Evolutionary conservation across 106 monocot genomes (phyloP).

Genomic region (Dioscorea dumetorum): DNA sequence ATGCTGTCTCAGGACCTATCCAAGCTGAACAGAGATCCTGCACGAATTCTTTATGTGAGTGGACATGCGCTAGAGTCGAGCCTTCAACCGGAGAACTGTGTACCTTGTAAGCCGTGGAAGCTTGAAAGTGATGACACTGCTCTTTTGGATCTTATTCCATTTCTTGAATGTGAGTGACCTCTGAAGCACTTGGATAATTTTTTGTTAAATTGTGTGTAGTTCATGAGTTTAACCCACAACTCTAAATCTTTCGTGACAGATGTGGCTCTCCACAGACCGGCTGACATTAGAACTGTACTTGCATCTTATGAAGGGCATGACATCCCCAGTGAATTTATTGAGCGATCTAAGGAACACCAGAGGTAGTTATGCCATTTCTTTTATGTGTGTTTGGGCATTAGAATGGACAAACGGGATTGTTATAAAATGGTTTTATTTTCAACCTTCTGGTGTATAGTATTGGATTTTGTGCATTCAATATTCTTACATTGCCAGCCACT

Average conservation of each 20-base stretch:
- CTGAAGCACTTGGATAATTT: neutral
- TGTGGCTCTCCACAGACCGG: slow-evolving; percentile 80
- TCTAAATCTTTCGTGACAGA: slow-evolving; percentile 25
- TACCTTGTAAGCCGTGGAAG: slow-evolving; percentile 77
- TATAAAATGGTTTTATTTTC: too few relatives aligned
- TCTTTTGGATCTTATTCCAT: slow-evolving; percentile 91
- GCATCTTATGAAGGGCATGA: slow-evolving; percentile 87
- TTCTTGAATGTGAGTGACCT: slow-evolving; percentile 79
- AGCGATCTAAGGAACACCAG: slow-evolving; percentile 86
- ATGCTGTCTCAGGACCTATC: slow-evolving; percentile 59
- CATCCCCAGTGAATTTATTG: slow-evolving; percentile 79
- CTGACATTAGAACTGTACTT: slow-evolving; percentile 90
- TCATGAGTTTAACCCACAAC: too few relatives aligned
- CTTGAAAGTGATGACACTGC: slow-evolving; percentile 85
- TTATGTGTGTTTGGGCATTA: too few relatives aligned
- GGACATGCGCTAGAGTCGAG: slow-evolving; percentile 66
- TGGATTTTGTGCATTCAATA: too few relatives aligned
- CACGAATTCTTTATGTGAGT: slow-evolving; percentile 75
- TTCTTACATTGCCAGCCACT: too few relatives aligned
- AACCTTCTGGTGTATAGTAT: too few relatives aligned
- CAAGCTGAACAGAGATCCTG: slow-evolving; percentile 91
- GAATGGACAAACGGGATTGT: too few relatives aligned
- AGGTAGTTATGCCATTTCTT: slow-evolving; percentile 30
- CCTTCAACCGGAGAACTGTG: slow-evolving; percentile 87
- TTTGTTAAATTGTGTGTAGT: too few relatives aligned